These are phyloP conservation scores for Cercophora scortea DNA, from an alignment of 495 filamentous ascomycete genomes.

Conservation along the genomic window DNA sequence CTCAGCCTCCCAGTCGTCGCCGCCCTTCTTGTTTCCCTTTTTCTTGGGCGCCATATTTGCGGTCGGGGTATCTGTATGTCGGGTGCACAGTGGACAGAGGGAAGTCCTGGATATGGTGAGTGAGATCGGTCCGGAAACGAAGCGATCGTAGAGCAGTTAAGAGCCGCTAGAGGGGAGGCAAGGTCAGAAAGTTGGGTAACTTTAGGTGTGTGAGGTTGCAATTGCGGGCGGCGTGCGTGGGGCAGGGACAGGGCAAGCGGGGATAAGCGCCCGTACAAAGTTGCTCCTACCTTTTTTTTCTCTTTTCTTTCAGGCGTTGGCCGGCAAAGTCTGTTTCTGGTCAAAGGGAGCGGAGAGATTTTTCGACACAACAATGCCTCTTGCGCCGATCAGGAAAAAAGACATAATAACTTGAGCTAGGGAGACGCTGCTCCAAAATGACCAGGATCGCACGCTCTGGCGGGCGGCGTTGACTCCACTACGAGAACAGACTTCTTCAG, in stretches of 20 bases:
- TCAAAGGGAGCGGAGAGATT: slow-evolving; percentile 5
- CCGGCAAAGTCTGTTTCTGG: slow-evolving; percentile 2
- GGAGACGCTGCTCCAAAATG: too few species aligned
- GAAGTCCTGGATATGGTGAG: not conserved
- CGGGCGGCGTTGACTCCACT: too few species aligned
- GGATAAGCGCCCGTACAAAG: too few species aligned
- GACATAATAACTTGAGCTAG: slow-evolving; percentile 9
- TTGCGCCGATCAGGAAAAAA: slow-evolving; percentile 4
- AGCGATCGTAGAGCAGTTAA: too few species aligned
- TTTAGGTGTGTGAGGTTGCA: too few species aligned
- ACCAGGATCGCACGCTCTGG: too few species aligned
- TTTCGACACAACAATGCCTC: slow-evolving; percentile 4
- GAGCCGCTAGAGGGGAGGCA: too few species aligned
- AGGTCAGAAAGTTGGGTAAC: too few species aligned
- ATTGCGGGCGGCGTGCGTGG: too few species aligned
- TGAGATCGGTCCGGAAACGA: too few species aligned
- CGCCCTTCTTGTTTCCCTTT: slow-evolving; percentile 78
- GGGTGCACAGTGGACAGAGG: not conserved
- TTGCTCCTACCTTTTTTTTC: not conserved
- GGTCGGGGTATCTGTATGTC: not conserved
- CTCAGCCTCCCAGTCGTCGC: slow-evolving; percentile 96
- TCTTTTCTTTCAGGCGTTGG: slow-evolving; percentile 2
- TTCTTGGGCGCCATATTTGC: slow-evolving; percentile 81
- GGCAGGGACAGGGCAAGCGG: too few species aligned
- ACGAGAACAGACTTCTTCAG: too few species aligned